Evolutionary conservation across 306 rosid genomes (phyloP).

Genomic region (Hippophae rhamnoides): DNA sequence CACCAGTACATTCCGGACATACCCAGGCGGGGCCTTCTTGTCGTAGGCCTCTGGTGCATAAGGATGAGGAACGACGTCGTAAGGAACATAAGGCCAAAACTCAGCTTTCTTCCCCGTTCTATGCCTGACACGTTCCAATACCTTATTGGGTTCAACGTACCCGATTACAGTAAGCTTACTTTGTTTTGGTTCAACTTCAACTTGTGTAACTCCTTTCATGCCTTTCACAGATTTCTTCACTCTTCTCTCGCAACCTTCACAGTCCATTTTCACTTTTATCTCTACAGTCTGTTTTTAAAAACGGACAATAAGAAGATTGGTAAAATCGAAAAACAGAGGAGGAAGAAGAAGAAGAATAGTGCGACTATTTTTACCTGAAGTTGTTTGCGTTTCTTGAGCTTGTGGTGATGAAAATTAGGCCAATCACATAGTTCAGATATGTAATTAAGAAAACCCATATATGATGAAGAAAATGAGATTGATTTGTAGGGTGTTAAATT

Average conservation of each 20-base stretch:
- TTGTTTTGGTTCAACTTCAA: conserved; percentile 34
- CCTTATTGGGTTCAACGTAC: conserved; percentile 29
- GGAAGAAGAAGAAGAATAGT: too few species aligned
- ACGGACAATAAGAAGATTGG: too few species aligned
- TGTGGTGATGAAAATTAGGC: too few species aligned
- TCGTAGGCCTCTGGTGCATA: conserved; percentile 38
- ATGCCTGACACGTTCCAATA: conserved; percentile 31
- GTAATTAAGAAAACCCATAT: too few species aligned
- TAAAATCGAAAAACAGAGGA: too few species aligned
- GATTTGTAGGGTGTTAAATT: too few species aligned
- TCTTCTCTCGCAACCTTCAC: conserved; percentile 35
- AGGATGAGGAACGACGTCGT: conserved; percentile 41
- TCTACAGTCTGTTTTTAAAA: conserved; percentile 26
- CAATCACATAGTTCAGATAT: too few species aligned
- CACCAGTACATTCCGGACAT: conserved; percentile 30
- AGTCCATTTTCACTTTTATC: conserved; percentile 48
- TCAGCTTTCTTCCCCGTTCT: conserved; percentile 48
- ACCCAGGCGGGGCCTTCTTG: conserved; percentile 49
- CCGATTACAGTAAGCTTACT: conserved; percentile 41
- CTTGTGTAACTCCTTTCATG: conserved; percentile 39
- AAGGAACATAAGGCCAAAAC: conserved; percentile 39
- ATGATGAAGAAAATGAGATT: too few species aligned
- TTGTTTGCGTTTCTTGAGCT: too few species aligned
- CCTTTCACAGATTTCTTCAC: conserved; percentile 39
- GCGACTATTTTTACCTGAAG: too few species aligned